Conservation (phyloP, 1,284 basidiomycete species). For the Cryptococcus sp. region DNA sequence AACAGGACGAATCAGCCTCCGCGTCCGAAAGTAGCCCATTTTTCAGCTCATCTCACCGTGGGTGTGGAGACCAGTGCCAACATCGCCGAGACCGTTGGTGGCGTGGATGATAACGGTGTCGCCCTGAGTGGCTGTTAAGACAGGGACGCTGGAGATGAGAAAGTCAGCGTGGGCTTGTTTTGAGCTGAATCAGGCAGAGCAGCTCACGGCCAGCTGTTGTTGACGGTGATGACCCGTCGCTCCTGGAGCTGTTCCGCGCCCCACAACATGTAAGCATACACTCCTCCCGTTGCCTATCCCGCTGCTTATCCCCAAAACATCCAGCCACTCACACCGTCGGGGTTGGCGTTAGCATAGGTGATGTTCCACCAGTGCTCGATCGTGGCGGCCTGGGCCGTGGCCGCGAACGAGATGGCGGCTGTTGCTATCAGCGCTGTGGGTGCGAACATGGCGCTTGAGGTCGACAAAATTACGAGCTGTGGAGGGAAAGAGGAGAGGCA, state of each 20-base stretch:
- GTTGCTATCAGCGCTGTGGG: constrained; percentile 4
- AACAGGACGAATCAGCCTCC: too few species aligned
- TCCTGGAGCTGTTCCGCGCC: constrained; percentile 39
- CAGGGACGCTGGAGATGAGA: constrained; percentile 61
- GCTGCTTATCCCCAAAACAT: not conserved
- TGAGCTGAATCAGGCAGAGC: constrained; percentile 13
- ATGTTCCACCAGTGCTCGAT: constrained; percentile 50
- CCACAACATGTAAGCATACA: too few species aligned
- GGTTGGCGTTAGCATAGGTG: constrained; percentile 42
- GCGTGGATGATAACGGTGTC: constrained; percentile 73
- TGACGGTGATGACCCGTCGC: constrained; percentile 75
- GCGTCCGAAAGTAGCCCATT: too few species aligned
- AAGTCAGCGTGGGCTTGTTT: not conserved
- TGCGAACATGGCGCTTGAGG: constrained; percentile 1
- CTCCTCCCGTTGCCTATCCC: too few species aligned
- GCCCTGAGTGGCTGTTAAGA: constrained; percentile 63
- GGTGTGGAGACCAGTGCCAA: constrained; percentile 60
- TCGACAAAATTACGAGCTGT: too few species aligned
- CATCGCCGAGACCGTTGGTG: constrained; percentile 63
- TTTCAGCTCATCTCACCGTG: constrained; percentile 57
- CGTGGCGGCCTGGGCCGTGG: constrained; percentile 30
- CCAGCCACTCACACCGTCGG: constrained; percentile 44
- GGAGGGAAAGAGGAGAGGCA: too few species aligned
- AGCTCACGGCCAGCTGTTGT: constrained; percentile 81
- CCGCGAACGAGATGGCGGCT: constrained; percentile 20